Evolutionary conservation across 2,329 filamentous ascomycete species (phyloP).

Genomic region (Beauveria sp.): DNA sequence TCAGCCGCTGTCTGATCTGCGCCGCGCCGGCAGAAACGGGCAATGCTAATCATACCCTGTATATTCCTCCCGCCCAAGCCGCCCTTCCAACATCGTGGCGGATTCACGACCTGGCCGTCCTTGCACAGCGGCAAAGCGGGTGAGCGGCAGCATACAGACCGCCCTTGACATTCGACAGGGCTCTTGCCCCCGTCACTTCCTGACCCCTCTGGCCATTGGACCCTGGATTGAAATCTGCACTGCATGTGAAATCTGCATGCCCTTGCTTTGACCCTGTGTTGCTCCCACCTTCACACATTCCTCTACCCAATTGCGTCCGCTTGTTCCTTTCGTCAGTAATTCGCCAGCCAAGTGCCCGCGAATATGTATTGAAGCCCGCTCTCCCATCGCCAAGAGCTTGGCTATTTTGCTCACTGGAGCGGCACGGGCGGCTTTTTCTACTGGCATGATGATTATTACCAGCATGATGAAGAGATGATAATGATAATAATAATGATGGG

Average conservation of each 20-base stretch:
- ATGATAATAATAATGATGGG: not conserved
- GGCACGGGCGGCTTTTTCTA: not conserved
- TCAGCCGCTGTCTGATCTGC: not conserved
- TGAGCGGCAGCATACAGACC: not conserved
- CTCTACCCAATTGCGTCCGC: slow-evolving; percentile 1
- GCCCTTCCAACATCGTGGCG: not conserved
- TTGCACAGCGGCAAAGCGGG: not conserved
- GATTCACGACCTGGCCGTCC: not conserved
- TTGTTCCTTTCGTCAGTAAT: not conserved
- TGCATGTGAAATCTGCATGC: not conserved
- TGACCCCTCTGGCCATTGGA: not conserved
- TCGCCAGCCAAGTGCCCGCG: not conserved
- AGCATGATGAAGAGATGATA: not conserved
- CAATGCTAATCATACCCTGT: not conserved
- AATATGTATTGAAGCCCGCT: not conserved
- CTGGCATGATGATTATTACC: not conserved
- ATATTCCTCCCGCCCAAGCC: not conserved
- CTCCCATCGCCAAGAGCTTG: slow-evolving; percentile 1
- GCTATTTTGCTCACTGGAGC: not conserved
- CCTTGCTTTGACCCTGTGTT: not conserved
- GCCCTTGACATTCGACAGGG: not conserved
- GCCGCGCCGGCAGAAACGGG: not conserved
- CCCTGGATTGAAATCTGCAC: not conserved
- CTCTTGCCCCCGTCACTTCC: not conserved
- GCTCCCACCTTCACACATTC: not conserved